Evolutionary conservation across 306 rosid genomes (phyloP), one percentile per base, ranked within the genome.

Genomic region (Prunus salicina): DNA sequence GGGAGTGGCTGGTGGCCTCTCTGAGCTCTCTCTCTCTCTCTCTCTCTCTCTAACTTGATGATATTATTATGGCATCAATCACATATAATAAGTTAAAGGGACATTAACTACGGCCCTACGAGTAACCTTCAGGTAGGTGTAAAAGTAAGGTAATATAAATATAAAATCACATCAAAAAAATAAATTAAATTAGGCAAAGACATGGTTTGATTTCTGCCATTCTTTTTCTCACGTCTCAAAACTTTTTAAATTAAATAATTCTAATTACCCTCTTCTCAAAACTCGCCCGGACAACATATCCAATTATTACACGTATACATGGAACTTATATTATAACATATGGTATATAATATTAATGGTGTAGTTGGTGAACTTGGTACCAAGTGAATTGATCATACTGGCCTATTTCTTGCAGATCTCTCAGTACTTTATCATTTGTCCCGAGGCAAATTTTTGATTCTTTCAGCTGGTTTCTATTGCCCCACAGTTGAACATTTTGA

Each of bases 41-140:
- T 53, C 28, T 28, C 64, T 78, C 69, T 86, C 78, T 75, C 43
- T 66, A 67, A 28, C 68, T 77, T 78, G 60, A 72, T 82, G 51
- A 74, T 84, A 71, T 88, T 84, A 73, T 90, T 81, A 69, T 61
- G 77, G 82, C 68, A 79, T 87, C 83, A 84, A 79, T 14, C 87
- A 80, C 84, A 74, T 81, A 80, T 73, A 86, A 81, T 77, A 67
- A 75, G 90, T 75, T 84, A 55, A 78, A 82, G 79, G 32, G 83
- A 82, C 91, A 88, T 83, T 89, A 87, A 90, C 85, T 79, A 72
- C 12, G 76, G 55, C 60, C 60, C 69, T 50, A 69, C 66, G 82
- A 85, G 89, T 82, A 82, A 84, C 83, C 92, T 84, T 86, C 81
- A 87, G 92, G 92, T 88, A 83, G 98, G 93, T 91, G 88, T 91